These are phyloP conservation scores for Fusarium euwallaceae DNA, from an alignment of 2,329 filamentous ascomycete species.

Conservation along the genomic window DNA sequence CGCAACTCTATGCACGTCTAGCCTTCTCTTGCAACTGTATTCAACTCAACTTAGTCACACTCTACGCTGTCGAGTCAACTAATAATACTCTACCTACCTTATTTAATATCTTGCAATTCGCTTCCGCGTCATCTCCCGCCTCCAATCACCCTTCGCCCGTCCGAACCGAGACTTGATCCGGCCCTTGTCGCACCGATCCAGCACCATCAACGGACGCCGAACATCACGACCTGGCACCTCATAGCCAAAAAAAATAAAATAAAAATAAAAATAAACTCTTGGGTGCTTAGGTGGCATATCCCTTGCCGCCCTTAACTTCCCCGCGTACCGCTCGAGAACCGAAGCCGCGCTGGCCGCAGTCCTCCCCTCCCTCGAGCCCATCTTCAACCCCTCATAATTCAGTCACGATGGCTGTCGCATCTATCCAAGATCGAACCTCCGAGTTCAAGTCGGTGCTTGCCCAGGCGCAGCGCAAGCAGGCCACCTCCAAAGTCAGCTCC, in stretches of 20 bases:
- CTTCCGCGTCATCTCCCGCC: conserved; percentile 30
- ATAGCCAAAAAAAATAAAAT: not conserved
- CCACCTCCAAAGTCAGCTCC: conserved; percentile 79
- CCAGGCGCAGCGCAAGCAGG: conserved; percentile 85
- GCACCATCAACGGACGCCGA: conserved; percentile 15
- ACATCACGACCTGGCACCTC: conserved; percentile 13
- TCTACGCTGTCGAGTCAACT: conserved; percentile 8
- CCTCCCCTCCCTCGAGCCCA: conserved; percentile 32
- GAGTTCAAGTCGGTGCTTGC: conserved; percentile 94
- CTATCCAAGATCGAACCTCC: conserved; percentile 95
- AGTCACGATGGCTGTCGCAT: conserved; percentile 71
- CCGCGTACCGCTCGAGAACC: conserved; percentile 31
- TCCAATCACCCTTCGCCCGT: conserved; percentile 17
- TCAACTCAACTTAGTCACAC: conserved; percentile 12
- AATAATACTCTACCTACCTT: conserved; percentile 3
- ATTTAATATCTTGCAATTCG: conserved; percentile 37
- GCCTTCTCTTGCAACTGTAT: conserved; percentile 18
- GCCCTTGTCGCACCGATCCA: conserved; percentile 20
- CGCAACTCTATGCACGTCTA: conserved; percentile 19
- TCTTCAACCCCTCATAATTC: conserved; percentile 32
- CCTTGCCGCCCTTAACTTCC: conserved; percentile 1
- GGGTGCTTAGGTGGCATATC: conserved; percentile 24
- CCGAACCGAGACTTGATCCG: conserved; percentile 32
- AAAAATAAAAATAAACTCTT: not conserved
- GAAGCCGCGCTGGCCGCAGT: conserved; percentile 54